Evolutionary conservation across 2,329 filamentous ascomycete species (phyloP).

Genomic region (Trichoderma sp.): DNA sequence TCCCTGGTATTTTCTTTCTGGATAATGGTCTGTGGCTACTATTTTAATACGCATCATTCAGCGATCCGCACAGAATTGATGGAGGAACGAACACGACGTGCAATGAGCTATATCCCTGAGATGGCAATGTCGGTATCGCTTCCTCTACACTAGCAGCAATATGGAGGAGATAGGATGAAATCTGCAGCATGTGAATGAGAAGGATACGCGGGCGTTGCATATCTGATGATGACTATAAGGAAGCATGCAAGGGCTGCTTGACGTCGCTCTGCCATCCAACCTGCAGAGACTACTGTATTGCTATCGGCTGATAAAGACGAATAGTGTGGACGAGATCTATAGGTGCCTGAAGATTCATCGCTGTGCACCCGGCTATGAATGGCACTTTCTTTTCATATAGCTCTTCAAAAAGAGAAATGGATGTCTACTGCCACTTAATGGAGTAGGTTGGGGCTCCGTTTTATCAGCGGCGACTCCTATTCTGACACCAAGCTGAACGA

Average conservation of each 20-base stretch:
- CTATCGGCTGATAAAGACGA: not conserved
- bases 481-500: too few species aligned
- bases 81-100: not conserved
- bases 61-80: not conserved
- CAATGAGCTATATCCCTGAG: not conserved
- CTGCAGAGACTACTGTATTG: too few species aligned
- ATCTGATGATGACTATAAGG: not conserved
- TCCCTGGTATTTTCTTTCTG: not conserved
- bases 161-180: not conserved
- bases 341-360: not conserved
- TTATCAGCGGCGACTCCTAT: too few species aligned
- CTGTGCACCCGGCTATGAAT: not conserved
- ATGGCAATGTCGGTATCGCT: not conserved
- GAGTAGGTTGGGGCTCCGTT: too few species aligned
- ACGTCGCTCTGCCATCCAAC: not conserved
- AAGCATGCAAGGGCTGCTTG: not conserved
- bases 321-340: too few species aligned
- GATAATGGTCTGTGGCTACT: not conserved
- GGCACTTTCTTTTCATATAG: not conserved
- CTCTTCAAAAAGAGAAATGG: not conserved
- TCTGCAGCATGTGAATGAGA: too few species aligned
- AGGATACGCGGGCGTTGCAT: too few species aligned
- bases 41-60: not conserved
- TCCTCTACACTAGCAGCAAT: not conserved
- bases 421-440: too few species aligned